These are phyloP conservation scores for Populus tomentosa DNA, from an alignment of 441 rosid species.

Conservation along the genomic window DNA sequence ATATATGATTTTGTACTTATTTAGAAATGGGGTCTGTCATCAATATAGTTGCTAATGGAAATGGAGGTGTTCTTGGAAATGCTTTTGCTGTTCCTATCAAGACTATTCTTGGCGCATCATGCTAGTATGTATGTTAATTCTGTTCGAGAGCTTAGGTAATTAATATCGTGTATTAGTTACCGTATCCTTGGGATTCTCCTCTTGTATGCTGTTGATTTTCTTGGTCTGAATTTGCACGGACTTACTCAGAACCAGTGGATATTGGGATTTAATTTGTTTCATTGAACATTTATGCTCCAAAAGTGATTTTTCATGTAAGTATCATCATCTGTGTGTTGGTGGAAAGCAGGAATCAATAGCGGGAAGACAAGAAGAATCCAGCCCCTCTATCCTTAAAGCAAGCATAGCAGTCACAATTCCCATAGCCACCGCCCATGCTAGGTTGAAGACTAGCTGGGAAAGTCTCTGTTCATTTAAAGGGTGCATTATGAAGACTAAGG, in stretches of 20 bases:
- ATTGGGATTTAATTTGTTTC: constrained; percentile 65
- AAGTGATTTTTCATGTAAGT: constrained; percentile 18
- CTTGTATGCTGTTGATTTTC: background rate
- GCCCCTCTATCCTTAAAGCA: background rate
- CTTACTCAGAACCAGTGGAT: constrained; percentile 33
- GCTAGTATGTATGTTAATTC: constrained; percentile 38
- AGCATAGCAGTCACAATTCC: constrained; percentile 5
- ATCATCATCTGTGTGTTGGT: constrained; percentile 6
- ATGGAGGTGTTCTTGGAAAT: constrained; percentile 51
- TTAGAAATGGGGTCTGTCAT: constrained; percentile 40
- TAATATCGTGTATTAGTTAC: background rate
- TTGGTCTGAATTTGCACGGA: constrained; percentile 33
- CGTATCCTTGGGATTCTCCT: background rate
- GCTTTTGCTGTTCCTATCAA: constrained; percentile 54
- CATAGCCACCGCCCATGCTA: background rate
- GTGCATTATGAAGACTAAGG: too few relatives aligned
- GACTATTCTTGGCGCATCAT: constrained; percentile 50
- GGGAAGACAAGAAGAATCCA: constrained; percentile 15
- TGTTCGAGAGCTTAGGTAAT: background rate
- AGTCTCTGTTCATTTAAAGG: too few relatives aligned
- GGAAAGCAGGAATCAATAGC: constrained; percentile 33
- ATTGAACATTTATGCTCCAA: constrained; percentile 61
- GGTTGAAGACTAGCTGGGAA: too few relatives aligned
- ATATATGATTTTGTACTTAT: background rate
- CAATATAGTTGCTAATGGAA: constrained; percentile 48